Evolutionary conservation across 164 flowering plant species (phyloP), one percentile per base, ranked within the genome.

Genomic region (Vitis riparia): DNA sequence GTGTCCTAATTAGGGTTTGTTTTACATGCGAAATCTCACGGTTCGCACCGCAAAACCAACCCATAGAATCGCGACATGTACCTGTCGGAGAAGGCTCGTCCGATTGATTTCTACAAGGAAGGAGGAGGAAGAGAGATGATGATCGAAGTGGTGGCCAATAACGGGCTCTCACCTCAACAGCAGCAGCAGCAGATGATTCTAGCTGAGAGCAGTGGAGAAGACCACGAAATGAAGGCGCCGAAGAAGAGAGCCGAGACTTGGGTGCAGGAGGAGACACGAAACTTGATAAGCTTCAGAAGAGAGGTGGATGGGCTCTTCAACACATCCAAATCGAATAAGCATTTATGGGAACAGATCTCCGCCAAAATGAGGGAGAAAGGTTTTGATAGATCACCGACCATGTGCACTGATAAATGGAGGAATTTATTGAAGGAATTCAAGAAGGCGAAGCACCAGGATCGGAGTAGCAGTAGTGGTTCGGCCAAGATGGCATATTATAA

Each of bases 321-420:
- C 67, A 90, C 95, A 8, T 88, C 97, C 2, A 92, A 92, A 70
- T 92, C 97, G 11, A 92, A 92, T 73, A 89, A 87, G 80, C 98
- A 91, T 67, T 72, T 93, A 61, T 93, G 98, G 98, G 98, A 93
- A 64, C 92, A 90, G 81, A 93, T 93, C 58, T 90, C 95, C 7
- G 67, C 81, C 3, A 93, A 91, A 80, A 93, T 93, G 97, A 85
- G 92, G 64, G 95, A 86, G 10, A 87, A 85, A 30, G 95, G 98
- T 19, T 93, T 91, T 44, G 98, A 93, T 70, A 74, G 98, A 9
- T 88, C 94, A 0, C 91, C 97, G 0, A 90, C 92, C 11, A 92
- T 92, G 97, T 92, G 97, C 57, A 93, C 98, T 15, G 98, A 93
- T 75, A 93, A 93, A 81, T 93, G 98, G 98, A 86, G 98, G 87